Percentiles rank a stretch among this genome's conserved stretches.
These are phyloP conservation scores for Botrytis byssoidea DNA, from an alignment of 2,329 filamentous ascomycete genomes.

Conservation along the genomic window DNA sequence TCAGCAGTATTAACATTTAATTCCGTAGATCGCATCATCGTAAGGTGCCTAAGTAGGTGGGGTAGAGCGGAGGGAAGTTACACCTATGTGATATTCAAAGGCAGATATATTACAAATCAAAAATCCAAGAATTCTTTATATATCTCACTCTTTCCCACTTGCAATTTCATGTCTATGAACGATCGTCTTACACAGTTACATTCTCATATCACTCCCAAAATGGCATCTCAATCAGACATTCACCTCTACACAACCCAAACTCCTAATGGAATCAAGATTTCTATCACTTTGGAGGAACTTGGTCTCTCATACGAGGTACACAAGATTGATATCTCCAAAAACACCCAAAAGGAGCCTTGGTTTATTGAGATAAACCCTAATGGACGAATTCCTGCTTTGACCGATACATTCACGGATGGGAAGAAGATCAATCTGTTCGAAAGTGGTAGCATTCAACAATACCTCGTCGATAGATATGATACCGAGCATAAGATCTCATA, in stretches of 20 bases:
- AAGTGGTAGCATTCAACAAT: constrained; percentile 79
- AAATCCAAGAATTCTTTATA: neutral
- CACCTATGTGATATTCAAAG: no score
- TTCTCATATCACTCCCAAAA: constrained; percentile 39
- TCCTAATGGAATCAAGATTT: constrained; percentile 87
- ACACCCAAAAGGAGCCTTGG: constrained; percentile 82
- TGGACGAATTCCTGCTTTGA: constrained; percentile 84
- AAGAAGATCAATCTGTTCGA: constrained; percentile 76
- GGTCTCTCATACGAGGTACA: constrained; percentile 77
- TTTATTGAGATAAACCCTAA: constrained; percentile 92
- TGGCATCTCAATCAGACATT: constrained; percentile 42
- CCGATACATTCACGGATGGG: constrained; percentile 74
- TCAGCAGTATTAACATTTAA: neutral
- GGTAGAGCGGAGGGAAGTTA: neutral
- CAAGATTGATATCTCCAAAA: constrained; percentile 68
- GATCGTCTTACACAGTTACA: constrained; percentile 26
- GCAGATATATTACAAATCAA: constrained; percentile 17
- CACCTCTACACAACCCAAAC: constrained; percentile 64
- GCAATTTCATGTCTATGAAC: constrained; percentile 24
- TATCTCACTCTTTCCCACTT: neutral
- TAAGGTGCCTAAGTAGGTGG: neutral
- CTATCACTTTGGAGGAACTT: constrained; percentile 82
- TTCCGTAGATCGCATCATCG: constrained; percentile 4
- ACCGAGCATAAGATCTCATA: constrained; percentile 79
- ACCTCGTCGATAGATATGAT: constrained; percentile 80